phyloP scores from a whole-genome alignment of 345 rosid genomes.

The Pistacia vera region DNA sequence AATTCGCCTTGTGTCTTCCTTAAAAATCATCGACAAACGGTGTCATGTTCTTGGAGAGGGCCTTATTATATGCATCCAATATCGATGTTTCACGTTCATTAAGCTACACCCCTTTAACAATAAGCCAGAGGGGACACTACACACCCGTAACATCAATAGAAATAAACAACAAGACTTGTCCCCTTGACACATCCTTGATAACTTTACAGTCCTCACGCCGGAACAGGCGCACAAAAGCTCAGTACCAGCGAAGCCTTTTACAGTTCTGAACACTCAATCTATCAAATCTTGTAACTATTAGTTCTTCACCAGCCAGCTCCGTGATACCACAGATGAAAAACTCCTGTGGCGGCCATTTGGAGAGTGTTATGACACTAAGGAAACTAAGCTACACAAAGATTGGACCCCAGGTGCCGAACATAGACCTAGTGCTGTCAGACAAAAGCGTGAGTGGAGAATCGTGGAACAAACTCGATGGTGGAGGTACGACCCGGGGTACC shows the following conservation, averaged over 20 bases:
- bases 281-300: slow-evolving; percentile 18
- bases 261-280: slow-evolving; percentile 32
- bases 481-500: slow-evolving; percentile 23
- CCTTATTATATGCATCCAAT: slow-evolving; percentile 24
- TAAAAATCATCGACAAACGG: background rate
- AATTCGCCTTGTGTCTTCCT: slow-evolving; percentile 39
- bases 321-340: slow-evolving; percentile 4
- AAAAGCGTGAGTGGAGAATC: slow-evolving; percentile 26
- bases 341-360: slow-evolving; percentile 20
- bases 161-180: slow-evolving; percentile 17
- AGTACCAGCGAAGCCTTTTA: slow-evolving; percentile 31
- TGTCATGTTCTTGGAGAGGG: slow-evolving; percentile 30
- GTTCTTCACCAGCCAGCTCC: slow-evolving; percentile 18
- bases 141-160: slow-evolving; percentile 21
- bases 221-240: slow-evolving; percentile 24
- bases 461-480: slow-evolving; percentile 33
- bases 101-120: slow-evolving; percentile 27
- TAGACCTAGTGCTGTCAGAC: slow-evolving; percentile 30
- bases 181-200: slow-evolving; percentile 17
- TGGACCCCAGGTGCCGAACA: slow-evolving; percentile 26
- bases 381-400: background rate
- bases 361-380: slow-evolving; percentile 18
- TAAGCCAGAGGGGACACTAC: slow-evolving; percentile 29
- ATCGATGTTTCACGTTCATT: slow-evolving; percentile 11
- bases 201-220: background rate